Conservation (phyloP, 768 basidiomycete genomes). For the Pholiota molesta region DNA sequence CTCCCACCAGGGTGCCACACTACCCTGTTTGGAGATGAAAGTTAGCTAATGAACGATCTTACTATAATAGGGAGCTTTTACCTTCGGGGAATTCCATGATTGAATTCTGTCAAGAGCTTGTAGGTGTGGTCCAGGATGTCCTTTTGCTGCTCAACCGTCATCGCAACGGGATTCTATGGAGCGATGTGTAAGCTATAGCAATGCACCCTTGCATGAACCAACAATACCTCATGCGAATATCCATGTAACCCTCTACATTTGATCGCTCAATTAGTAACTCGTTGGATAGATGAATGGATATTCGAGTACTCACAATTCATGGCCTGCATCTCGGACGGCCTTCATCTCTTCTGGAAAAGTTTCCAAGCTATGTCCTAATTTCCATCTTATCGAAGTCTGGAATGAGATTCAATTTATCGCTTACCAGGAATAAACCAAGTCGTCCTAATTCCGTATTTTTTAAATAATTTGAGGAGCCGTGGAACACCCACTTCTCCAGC, state of each 20-base stretch:
- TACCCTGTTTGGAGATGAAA: slow-evolving; percentile 36
- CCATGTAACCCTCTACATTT: slow-evolving; percentile 60
- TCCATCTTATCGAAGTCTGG: neutral
- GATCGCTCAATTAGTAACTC: neutral
- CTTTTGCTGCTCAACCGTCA: slow-evolving; percentile 68
- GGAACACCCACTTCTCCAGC: slow-evolving; percentile 76
- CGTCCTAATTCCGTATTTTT: slow-evolving; percentile 66
- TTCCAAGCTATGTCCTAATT: slow-evolving; percentile 69
- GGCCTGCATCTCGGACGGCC: slow-evolving; percentile 70
- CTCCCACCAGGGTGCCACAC: slow-evolving; percentile 84
- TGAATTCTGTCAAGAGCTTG: slow-evolving; percentile 67
- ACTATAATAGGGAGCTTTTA: slow-evolving; percentile 9
- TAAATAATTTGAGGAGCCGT: slow-evolving; percentile 70
- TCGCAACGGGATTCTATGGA: slow-evolving; percentile 56
- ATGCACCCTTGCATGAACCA: no score
- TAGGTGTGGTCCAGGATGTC: slow-evolving; percentile 71
- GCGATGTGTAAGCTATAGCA: no score
- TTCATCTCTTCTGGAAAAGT: slow-evolving; percentile 75
- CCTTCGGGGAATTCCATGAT: slow-evolving; percentile 59
- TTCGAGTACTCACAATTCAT: slow-evolving; percentile 56
- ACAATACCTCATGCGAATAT: slow-evolving; percentile 65
- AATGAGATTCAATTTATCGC: neutral
- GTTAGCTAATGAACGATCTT: neutral
- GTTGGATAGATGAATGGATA: neutral
- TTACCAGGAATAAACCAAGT: slow-evolving; percentile 79